Evolutionary conservation across 441 rosid genomes (phyloP).

Genomic region (Melastoma candidum): DNA sequence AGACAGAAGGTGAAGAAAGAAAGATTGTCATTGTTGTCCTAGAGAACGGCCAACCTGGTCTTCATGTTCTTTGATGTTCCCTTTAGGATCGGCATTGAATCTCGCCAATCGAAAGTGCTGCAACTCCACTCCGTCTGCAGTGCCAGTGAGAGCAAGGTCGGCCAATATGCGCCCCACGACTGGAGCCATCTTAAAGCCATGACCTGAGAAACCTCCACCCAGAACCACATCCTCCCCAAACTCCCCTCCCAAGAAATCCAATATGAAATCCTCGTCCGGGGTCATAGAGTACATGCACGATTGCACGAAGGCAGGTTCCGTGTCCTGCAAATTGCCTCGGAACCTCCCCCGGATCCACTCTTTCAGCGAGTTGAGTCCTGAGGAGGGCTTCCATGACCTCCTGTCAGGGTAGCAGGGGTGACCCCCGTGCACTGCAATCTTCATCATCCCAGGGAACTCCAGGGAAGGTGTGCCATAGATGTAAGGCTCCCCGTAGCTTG

Average conservation of each 20-base stretch:
- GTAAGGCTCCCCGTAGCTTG: slow-evolving; percentile 41
- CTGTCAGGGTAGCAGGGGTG: slow-evolving; percentile 55
- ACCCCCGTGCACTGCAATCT: slow-evolving; percentile 29
- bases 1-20: too few species aligned
- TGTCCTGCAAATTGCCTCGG: slow-evolving; percentile 40
- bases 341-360: slow-evolving; percentile 56
- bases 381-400: slow-evolving; percentile 66
- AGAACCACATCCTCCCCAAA: slow-evolving; percentile 67
- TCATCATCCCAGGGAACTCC: slow-evolving; percentile 75
- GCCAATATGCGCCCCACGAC: too few species aligned
- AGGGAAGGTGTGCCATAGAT: slow-evolving; percentile 73
- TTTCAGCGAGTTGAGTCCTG: slow-evolving; percentile 26
- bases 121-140: too few species aligned
- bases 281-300: slow-evolving; percentile 79
- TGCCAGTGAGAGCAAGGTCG: too few species aligned
- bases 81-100: too few species aligned
- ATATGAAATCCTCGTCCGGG: slow-evolving; percentile 74
- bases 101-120: too few species aligned
- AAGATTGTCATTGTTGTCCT: too few species aligned
- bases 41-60: too few species aligned
- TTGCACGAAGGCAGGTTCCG: slow-evolving; percentile 48
- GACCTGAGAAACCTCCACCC: slow-evolving; percentile 10
- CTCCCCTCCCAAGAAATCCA: slow-evolving; percentile 71
- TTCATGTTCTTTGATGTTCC: too few species aligned
- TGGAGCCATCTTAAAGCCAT: too few species aligned